phyloP scores from a whole-genome alignment of 257 asterid species.

The Solanum clarkiae region DNA sequence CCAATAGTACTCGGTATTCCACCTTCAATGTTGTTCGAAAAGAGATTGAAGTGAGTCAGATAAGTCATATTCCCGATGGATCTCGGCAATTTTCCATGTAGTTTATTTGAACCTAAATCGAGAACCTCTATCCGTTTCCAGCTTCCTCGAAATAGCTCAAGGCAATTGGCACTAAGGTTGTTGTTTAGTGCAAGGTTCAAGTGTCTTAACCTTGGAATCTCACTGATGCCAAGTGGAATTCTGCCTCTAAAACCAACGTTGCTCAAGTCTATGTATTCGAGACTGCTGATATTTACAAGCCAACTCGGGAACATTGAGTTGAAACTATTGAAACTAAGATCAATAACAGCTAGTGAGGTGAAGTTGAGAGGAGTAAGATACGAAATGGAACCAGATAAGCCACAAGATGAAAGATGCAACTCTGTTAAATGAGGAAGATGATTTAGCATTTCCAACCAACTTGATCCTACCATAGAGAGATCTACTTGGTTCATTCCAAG shows the following conservation, averaged over 20 bases:
- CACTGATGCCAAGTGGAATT: constrained; percentile 25
- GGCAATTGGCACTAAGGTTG: constrained; percentile 21
- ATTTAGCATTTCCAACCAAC: constrained; percentile 27
- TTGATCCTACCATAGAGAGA: constrained; percentile 21
- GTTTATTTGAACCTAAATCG: constrained; percentile 6
- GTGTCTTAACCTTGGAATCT: constrained; percentile 16
- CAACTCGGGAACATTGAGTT: constrained; percentile 30
- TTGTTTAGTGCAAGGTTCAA: constrained; percentile 25
- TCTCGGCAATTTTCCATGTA: constrained; percentile 32
- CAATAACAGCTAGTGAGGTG: constrained; percentile 35
- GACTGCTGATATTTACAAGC: constrained; percentile 35
- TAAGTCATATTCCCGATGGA: constrained; percentile 23
- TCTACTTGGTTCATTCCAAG: constrained; percentile 28
- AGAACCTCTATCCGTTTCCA: constrained; percentile 33
- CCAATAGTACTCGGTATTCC: constrained; percentile 29
- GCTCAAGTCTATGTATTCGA: constrained; percentile 24
- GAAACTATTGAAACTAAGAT: constrained; percentile 29
- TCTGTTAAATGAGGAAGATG: constrained; percentile 19
- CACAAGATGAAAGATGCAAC: constrained; percentile 21
- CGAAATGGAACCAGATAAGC: constrained; percentile 23
- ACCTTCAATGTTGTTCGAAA: constrained; percentile 24
- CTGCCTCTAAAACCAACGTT: constrained; percentile 27
- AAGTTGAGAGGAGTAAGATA: constrained; percentile 15
- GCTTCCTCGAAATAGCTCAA: constrained; percentile 13
- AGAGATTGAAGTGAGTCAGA: constrained; percentile 14